Base-by-base conservation (phyloP, 257 asterid genomes). In the Striga asiatica region DNA sequence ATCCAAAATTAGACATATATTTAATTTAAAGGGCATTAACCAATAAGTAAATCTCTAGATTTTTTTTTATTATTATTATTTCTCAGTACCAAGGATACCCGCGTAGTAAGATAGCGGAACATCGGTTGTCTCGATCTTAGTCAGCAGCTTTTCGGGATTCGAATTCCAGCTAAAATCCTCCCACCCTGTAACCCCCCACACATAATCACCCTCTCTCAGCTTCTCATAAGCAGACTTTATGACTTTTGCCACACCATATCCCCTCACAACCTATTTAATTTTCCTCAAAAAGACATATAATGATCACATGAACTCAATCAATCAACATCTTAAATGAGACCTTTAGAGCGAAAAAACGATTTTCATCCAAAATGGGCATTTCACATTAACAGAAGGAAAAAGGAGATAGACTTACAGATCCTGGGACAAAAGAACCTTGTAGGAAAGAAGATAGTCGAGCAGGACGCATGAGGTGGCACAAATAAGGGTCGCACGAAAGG, bases 401-500 rank as follows among this genome's bases (percentile, higher is more conserved):
- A 29, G 9, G 35, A 29, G 0, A 5, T 29, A 5, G 34, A 16
- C 59, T 54, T 54, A 56, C 61, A n/a, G 49, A 29, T 37, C 50
- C 50, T 1, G 23, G 38, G 37, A 37, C 23, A 8, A 56, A 2
- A 22, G 23, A 8, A 56, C 5, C 16, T 2, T 6, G 24, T 22
- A 2, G 0, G 48, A 22, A 37, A 38, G 23, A 24, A 38, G 50
- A 21, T n/a, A 8, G 2, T 38, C 2, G 1, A 4, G 8, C 2
- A 8, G 37, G 38, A 16, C 38, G 61, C 61, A 56, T 21, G 10
- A 56, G 23, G 22, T 56, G 61, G 23, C 61, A 56, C 17, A 56
- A 5, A 25, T 37, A 56, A 56, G 61, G 61, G 8, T 56, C 61
- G 38, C 61, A 56, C 3, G 61, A 35, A 14, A 56, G 39, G 61